These are phyloP conservation scores for Zygosaccharomyces siamensis DNA, from an alignment of 805 yeast species.

Conservation along the genomic window DNA sequence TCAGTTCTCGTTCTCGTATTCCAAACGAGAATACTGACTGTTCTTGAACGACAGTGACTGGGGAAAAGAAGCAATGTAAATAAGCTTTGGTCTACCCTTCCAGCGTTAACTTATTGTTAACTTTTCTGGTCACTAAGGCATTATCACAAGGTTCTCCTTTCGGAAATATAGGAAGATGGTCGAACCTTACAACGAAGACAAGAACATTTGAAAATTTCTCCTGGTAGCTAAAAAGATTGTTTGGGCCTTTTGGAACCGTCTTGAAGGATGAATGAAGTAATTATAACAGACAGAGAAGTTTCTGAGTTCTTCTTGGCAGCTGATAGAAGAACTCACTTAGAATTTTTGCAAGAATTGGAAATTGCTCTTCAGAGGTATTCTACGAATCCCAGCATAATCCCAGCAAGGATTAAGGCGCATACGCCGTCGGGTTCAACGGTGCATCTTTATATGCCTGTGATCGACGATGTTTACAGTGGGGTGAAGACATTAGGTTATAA, in stretches of 20 bases:
- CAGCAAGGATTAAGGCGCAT: slow-evolving; percentile 48
- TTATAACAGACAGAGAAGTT: slow-evolving; percentile 15
- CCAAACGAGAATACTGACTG: not conserved
- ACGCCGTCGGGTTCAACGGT: slow-evolving; percentile 38
- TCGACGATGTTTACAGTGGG: slow-evolving; percentile 49
- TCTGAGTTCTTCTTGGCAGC: slow-evolving; percentile 12
- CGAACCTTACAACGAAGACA: not conserved
- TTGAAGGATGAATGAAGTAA: slow-evolving; percentile 9
- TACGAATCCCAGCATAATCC: slow-evolving; percentile 44
- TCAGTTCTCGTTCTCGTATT: not conserved
- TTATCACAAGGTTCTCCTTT: not conserved
- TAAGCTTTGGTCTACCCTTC: not conserved
- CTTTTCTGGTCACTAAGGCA: not conserved
- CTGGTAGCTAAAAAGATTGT: not conserved
- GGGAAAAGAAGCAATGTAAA: not conserved
- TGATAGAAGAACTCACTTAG: slow-evolving; percentile 2
- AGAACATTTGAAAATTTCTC: too few relatives aligned
- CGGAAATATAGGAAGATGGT: not conserved
- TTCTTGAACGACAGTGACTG: not conserved
- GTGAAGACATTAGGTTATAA: slow-evolving; percentile 46
- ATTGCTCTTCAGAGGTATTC: slow-evolving; percentile 41
- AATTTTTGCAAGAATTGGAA: slow-evolving; percentile 14
- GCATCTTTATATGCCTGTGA: slow-evolving; percentile 65
- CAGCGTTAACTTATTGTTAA: not conserved
- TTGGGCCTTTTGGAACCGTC: not conserved